Base-by-base conservation (phyloP, 192 early-diverging fungal species). In the Funneliformis geosporum region DNA sequence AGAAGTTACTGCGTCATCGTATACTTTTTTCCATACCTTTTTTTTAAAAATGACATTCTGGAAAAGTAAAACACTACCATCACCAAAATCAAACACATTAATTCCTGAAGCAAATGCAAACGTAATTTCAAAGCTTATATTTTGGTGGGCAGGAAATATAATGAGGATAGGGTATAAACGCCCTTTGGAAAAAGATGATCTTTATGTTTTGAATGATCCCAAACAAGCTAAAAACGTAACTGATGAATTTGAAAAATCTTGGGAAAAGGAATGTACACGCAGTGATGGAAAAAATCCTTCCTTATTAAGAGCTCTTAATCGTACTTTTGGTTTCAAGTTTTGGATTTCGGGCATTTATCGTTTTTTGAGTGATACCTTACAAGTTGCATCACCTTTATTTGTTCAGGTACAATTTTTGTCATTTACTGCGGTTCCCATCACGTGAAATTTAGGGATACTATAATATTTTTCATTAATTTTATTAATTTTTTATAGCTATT, bases 111-210 rank as follows among this genome's bases (percentile, higher is more conserved):
- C 60, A 43, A 87, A 82, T 2, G 87, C 92, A 39, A 89, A 88
- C 44, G 73, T 89, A 27, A 76, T 90, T n/a, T 91, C 91, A 62
- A 80, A 80, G 10, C 74, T 93, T 59, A 87, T 88, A 61, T 92
- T 91, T 43, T 82, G 83, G 50, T 93, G 90, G 91, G 85, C 90
- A 62, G 88, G 86, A 76, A 91, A 87, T 2, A 79, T 88, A 83
- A 88, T 89, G 85, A 87, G 81, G 81, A 86, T 87, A n/a, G 94
- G 90, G n/a, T 90, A 90, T 73, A 84, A 85, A 79, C 87, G 90
- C 7, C 87, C 90, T 2, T 81, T 93, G 6, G 88, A 93, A 78
- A 88, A 84, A 71, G 86, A 85, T n/a, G 89, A 94, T 80, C 67
- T 94, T 39, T 91, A 90, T 74, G 73, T 78, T 12, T 44, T 87